These are phyloP conservation scores for Aureobasidium sp. DNA, from an alignment of 2,329 filamentous ascomycete species.

Conservation along the genomic window DNA sequence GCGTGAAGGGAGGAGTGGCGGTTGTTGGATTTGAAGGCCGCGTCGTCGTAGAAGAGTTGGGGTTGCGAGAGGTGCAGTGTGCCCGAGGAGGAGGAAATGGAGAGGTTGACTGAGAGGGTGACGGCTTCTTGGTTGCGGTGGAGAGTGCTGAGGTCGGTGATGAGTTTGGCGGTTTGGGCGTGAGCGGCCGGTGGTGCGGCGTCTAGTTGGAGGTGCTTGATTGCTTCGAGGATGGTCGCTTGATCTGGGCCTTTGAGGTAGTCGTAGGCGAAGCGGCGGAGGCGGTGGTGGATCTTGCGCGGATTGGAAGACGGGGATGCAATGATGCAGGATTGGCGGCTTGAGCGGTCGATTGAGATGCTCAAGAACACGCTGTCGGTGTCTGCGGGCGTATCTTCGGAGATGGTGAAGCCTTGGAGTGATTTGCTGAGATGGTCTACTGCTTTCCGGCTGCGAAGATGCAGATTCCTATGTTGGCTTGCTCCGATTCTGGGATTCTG, in stretches of 20 bases:
- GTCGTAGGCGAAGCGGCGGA: conserved; percentile 55
- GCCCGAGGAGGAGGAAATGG: conserved; percentile 32
- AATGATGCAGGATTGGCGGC: conserved; percentile 57
- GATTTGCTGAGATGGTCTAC: conserved; percentile 48
- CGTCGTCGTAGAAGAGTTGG: conserved; percentile 62
- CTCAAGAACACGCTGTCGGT: conserved; percentile 42
- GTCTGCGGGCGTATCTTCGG: conserved; percentile 32
- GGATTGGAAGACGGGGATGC: conserved; percentile 47
- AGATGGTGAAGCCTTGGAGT: conserved; percentile 28
- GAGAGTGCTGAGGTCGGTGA: conserved; percentile 50
- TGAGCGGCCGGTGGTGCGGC: conserved; percentile 39
- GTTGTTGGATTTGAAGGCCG: conserved; percentile 56
- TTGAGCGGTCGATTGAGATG: conserved; percentile 58
- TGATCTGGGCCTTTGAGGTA: conserved; percentile 44
- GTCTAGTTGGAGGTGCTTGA: conserved; percentile 49
- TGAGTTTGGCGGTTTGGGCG: conserved; percentile 42
- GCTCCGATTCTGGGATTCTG: neutral
- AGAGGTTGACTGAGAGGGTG: conserved; percentile 48
- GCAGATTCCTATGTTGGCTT: conserved; percentile 45
- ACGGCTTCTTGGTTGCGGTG: conserved; percentile 61
- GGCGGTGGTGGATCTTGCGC: conserved; percentile 36
- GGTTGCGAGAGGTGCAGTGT: conserved; percentile 47
- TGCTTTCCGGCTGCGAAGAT: conserved; percentile 49
- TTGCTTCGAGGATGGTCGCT: conserved; percentile 35
- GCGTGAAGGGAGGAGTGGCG: conserved; percentile 56